Evolutionary conservation across 208 protist genomes (phyloP).

Genomic region (Crithidia sp.): DNA sequence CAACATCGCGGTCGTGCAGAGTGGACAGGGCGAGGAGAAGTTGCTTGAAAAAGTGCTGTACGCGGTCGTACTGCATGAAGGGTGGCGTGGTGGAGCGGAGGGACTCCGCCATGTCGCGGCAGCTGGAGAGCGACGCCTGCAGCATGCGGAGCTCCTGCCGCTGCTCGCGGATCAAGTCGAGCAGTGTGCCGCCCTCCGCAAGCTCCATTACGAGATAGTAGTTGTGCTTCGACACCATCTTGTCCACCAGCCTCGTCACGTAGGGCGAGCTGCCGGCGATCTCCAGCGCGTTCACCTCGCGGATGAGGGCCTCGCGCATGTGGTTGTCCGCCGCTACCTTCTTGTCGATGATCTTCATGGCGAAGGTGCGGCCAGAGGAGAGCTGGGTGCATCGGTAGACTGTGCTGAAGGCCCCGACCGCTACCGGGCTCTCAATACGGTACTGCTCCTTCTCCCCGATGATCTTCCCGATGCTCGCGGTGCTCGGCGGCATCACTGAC

Average conservation of each 20-base stretch:
- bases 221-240: slow-evolving; percentile 73
- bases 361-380: slow-evolving; percentile 43
- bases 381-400: slow-evolving; percentile 79
- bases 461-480: slow-evolving; percentile 61
- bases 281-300: slow-evolving; percentile 79
- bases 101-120: slow-evolving; percentile 11
- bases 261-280: slow-evolving; percentile 49
- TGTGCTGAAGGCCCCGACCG: slow-evolving; percentile 79
- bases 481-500: background rate
- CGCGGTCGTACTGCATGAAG: slow-evolving; percentile 35
- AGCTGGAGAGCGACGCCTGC: slow-evolving; percentile 16
- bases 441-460: slow-evolving; percentile 64
- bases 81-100: slow-evolving; percentile 6
- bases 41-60: slow-evolving; percentile 57
- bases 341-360: slow-evolving; percentile 77
- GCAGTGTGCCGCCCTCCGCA: slow-evolving; percentile 77
- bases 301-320: slow-evolving; percentile 66
- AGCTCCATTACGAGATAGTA: slow-evolving; percentile 88
- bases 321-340: slow-evolving; percentile 40
- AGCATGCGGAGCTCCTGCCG: slow-evolving; percentile 27
- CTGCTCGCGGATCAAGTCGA: slow-evolving; percentile 55
- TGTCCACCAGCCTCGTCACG: slow-evolving; percentile 72
- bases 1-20: slow-evolving; percentile 75
- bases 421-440: slow-evolving; percentile 58
- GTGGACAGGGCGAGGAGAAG: slow-evolving; percentile 62